Conservation (phyloP, 495 filamentous ascomycete species). For the Neurospora sp. region DNA sequence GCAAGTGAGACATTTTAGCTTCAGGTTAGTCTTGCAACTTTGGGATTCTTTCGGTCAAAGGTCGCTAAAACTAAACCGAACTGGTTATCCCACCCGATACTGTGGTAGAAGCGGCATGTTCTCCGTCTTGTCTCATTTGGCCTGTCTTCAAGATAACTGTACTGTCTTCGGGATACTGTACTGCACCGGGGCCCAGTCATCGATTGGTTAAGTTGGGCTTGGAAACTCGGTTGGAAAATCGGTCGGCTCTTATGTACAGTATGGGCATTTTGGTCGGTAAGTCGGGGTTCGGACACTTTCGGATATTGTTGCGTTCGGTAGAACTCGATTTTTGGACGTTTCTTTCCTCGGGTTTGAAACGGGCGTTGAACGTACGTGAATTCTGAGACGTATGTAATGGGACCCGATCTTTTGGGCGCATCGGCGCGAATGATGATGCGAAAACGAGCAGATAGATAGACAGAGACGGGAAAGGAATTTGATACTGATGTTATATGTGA, state of each 20-base stretch:
- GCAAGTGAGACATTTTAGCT: not conserved
- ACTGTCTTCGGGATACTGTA: not conserved
- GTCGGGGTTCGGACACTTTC: not conserved
- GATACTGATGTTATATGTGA: too few species aligned
- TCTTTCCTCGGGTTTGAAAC: not conserved
- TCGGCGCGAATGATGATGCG: not conserved
- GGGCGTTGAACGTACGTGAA: not conserved
- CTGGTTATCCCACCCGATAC: not conserved
- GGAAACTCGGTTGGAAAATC: not conserved
- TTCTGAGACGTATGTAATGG: not conserved
- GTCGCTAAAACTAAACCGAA: not conserved
- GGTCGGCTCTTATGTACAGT: not conserved
- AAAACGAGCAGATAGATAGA: not conserved
- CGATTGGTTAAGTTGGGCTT: not conserved
- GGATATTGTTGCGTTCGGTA: not conserved
- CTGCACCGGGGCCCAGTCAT: not conserved
- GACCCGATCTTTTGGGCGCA: not conserved
- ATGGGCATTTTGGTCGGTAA: not conserved
- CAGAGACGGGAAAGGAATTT: not conserved
- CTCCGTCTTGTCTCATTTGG: not conserved
- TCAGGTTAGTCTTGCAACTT: too few species aligned
- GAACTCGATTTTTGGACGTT: not conserved
- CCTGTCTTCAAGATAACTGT: not conserved
- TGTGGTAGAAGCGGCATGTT: not conserved
- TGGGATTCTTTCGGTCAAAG: not conserved